phyloP scores from a whole-genome alignment of 2,329 filamentous ascomycete species.

The Fonsecaea multimorphosa region DNA sequence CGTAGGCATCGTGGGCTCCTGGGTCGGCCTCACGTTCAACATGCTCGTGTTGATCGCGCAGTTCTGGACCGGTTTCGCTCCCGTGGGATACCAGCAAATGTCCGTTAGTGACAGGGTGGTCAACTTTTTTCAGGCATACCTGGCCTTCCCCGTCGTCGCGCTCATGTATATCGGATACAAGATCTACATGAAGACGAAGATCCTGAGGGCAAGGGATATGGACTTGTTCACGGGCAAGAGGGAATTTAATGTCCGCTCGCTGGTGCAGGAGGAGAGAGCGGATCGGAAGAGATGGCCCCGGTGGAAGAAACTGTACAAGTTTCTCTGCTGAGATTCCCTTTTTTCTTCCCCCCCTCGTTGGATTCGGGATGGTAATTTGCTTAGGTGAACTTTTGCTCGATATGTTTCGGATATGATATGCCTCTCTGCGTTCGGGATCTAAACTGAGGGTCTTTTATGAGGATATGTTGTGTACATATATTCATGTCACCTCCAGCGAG shows the following conservation, averaged over 20 bases:
- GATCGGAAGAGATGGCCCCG: conserved; percentile 73
- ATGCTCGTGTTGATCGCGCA: conserved; percentile 61
- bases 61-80: conserved; percentile 45
- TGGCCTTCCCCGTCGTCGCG: conserved; percentile 42
- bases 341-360: too few species aligned
- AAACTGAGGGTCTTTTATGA: too few species aligned
- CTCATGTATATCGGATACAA: conserved; percentile 75
- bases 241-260: conserved; percentile 78
- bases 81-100: conserved; percentile 37
- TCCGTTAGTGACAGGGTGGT: conserved; percentile 32
- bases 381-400: too few species aligned
- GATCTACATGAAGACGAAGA: conserved; percentile 70
- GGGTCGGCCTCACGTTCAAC: conserved; percentile 64
- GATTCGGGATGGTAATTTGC: too few species aligned
- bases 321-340: conserved; percentile 65
- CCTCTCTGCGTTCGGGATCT: too few species aligned
- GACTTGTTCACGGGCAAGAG: conserved; percentile 84
- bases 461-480: too few species aligned
- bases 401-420: too few species aligned
- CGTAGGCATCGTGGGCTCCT: conserved; percentile 68
- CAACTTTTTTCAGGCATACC: conserved; percentile 44
- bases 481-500: too few species aligned
- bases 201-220: conserved; percentile 75
- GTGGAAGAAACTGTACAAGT: conserved; percentile 79
- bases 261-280: conserved; percentile 79